These are phyloP conservation scores for Acanthamoeba lenticulata DNA, from an alignment of 208 protist species.

Conservation along the genomic window DNA sequence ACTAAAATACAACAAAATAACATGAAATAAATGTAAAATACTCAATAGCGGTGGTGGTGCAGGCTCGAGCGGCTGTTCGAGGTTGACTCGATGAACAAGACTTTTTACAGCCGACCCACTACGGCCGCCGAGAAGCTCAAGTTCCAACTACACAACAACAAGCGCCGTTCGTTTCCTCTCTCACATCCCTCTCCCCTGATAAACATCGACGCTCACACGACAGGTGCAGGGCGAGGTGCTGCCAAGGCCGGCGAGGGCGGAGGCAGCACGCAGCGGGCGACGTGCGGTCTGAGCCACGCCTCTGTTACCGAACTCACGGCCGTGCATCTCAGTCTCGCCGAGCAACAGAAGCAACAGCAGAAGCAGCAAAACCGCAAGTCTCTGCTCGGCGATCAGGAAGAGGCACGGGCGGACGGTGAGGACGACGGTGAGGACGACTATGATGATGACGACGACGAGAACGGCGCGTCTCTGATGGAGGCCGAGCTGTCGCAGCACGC, in stretches of 20 bases:
- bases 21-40: too few relatives aligned
- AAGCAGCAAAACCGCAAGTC: not conserved
- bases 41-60: not conserved
- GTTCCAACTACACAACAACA: slow-evolving; percentile 6
- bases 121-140: not conserved
- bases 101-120: not conserved
- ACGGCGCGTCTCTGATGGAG: not conserved
- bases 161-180: not conserved
- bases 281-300: not conserved
- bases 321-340: not conserved
- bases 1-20: too few relatives aligned
- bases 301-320: not conserved
- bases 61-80: slow-evolving; percentile 35
- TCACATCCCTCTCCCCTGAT: not conserved
- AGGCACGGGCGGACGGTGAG: not conserved
- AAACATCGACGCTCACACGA: not conserved
- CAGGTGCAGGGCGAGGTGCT: not conserved
- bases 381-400: not conserved
- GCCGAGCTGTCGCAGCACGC: not conserved
- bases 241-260: not conserved
- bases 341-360: not conserved
- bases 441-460: not conserved
- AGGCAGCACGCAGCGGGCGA: not conserved
- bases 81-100: not conserved
- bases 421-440: too few relatives aligned